Conservation (phyloP, 371 early-diverging fungal genomes). For the Actinomucor elegans region DNA sequence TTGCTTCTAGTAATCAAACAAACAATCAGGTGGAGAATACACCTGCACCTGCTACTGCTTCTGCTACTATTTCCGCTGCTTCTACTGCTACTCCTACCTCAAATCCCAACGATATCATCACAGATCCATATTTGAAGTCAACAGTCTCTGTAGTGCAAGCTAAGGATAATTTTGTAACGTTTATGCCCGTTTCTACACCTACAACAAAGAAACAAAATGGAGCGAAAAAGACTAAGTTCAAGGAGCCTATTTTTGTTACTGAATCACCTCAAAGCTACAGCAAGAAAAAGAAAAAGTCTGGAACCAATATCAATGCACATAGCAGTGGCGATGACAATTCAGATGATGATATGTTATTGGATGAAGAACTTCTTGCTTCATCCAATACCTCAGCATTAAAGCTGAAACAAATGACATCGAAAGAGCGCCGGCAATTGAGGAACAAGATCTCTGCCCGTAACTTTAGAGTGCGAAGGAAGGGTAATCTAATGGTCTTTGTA, state of each 20-base stretch:
- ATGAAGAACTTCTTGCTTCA: conserved; percentile 10
- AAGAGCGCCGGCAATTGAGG: conserved; percentile 81
- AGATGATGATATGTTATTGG: conserved; percentile 18
- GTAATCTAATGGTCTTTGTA: conserved; percentile 32
- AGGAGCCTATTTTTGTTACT: conserved; percentile 23
- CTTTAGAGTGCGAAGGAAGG: conserved; percentile 85
- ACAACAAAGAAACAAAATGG: not conserved
- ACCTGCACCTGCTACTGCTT: not conserved
- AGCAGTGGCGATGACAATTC: conserved; percentile 18
- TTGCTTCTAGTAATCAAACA: too few relatives aligned
- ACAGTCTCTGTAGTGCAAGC: conserved; percentile 1
- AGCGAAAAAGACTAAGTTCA: conserved; percentile 13
- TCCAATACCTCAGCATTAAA: not conserved
- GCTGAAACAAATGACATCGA: conserved; percentile 62
- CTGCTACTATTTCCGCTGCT: not conserved
- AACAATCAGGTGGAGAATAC: too few relatives aligned
- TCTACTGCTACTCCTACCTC: not conserved
- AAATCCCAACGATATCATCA: not conserved
- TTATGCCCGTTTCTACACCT: not conserved
- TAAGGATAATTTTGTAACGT: conserved; percentile 16
- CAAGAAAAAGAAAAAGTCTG: conserved; percentile 14
- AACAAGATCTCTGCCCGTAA: conserved; percentile 90
- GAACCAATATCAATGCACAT: not conserved
- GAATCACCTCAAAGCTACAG: conserved; percentile 18
- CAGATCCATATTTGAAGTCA: not conserved